Evolutionary conservation across 2,329 filamentous ascomycete species (phyloP).

Genomic region (Cladobotryum protrusum): DNA sequence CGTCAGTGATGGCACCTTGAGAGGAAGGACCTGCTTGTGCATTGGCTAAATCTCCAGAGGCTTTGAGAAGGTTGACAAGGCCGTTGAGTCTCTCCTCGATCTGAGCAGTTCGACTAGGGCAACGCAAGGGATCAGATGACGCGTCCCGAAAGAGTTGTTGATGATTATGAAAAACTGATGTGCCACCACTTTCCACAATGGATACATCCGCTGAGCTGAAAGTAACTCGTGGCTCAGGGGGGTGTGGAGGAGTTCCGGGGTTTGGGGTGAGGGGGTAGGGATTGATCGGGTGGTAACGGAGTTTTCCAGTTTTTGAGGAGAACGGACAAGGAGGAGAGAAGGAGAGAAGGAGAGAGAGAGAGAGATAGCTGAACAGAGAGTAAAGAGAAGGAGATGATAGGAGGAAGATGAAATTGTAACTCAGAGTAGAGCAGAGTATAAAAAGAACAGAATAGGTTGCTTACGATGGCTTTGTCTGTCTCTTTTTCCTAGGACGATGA

Average conservation of each 20-base stretch:
- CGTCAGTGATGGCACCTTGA: constrained; percentile 1
- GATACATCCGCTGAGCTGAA: no score
- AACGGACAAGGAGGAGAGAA: neutral
- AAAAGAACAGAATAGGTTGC: constrained; percentile 17
- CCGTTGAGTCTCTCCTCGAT: constrained; percentile 45
- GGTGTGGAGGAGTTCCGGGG: no score
- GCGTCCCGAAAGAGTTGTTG: neutral
- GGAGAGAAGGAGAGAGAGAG: no score
- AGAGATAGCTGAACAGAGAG: no score
- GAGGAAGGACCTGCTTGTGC: constrained; percentile 2
- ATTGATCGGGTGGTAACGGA: neutral
- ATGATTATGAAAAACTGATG: no score
- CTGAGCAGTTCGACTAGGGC: constrained; percentile 39
- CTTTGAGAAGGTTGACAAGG: constrained; percentile 41
- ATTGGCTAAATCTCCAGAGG: constrained; percentile 31
- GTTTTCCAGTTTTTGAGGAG: neutral
- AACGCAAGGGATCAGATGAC: neutral
- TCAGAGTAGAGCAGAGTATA: neutral
- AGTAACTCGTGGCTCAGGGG: no score
- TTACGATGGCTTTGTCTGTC: constrained; percentile 45
- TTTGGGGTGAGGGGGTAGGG: no score
- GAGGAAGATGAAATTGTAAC: neutral
- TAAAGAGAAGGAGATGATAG: no score
- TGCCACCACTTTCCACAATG: no score
- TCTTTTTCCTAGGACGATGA: constrained; percentile 46